Evolutionary conservation across 129 eudicot genomes (phyloP).

Genomic region (Tanacetum coccineum): DNA sequence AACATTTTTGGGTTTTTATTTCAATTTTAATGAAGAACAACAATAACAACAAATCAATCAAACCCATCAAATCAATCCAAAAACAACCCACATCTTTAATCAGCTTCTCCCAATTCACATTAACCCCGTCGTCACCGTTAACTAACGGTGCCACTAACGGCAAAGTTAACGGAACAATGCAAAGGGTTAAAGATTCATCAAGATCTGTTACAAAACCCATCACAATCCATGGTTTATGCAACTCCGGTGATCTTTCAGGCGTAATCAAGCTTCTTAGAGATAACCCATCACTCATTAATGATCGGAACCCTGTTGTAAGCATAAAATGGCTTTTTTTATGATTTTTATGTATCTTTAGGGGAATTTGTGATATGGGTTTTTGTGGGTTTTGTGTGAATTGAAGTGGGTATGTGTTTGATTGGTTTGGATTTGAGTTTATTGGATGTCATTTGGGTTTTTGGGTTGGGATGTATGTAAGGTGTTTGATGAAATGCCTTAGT

Average conservation of each 20-base stretch:
- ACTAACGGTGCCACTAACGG: too few species aligned
- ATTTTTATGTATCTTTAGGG: too few species aligned
- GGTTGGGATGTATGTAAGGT: not conserved
- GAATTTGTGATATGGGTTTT: too few species aligned
- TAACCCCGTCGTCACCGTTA: not conserved
- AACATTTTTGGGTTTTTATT: too few species aligned
- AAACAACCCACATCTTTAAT: conserved; percentile 5
- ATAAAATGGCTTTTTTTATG: not conserved
- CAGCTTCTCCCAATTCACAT: conserved; percentile 20
- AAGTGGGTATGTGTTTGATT: not conserved
- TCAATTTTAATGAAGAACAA: too few species aligned
- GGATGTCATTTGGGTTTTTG: not conserved
- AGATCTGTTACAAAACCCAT: conserved; percentile 52
- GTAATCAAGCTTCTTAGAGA: conserved; percentile 56
- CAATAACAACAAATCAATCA: not conserved
- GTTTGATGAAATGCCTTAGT: conserved; percentile 1
- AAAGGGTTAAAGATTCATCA: conserved; percentile 21
- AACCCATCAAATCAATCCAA: conserved; percentile 3
- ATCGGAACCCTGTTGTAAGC: conserved; percentile 90
- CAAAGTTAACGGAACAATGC: not conserved
- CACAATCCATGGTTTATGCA: conserved; percentile 81
- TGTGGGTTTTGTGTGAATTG: not conserved
- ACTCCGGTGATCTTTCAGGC: conserved; percentile 71
- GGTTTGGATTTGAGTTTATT: not conserved
- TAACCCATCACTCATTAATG: conserved; percentile 85